Percentiles rank a stretch among this genome's conserved stretches.
phyloP scores from a whole-genome alignment of 768 basidiomycete genomes.

The Rossbeevera mucosa region DNA sequence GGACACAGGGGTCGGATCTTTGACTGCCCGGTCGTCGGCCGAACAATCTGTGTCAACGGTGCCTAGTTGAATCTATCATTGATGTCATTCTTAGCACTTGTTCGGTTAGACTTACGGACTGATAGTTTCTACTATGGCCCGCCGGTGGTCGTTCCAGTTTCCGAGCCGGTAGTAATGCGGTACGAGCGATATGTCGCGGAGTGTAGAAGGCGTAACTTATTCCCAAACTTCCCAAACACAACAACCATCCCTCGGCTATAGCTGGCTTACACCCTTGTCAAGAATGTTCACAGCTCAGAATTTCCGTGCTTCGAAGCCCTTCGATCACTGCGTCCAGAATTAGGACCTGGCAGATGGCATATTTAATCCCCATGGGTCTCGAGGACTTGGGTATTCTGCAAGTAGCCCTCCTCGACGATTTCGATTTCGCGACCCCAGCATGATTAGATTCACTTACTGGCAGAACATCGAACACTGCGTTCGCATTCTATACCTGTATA shows the following conservation, averaged over 20 bases:
- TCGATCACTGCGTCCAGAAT: conserved; percentile 7
- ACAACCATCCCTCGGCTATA: conserved; percentile 8
- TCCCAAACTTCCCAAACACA: conserved; percentile 1
- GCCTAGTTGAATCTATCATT: neutral
- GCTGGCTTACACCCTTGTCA: conserved; percentile 12
- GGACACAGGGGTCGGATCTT: neutral
- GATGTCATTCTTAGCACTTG: neutral
- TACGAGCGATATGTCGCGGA: conserved; percentile 3
- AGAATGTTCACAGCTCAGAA: neutral
- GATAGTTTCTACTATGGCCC: too few relatives aligned
- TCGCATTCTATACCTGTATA: conserved; percentile 22
- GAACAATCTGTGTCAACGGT: neutral
- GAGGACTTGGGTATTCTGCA: neutral
- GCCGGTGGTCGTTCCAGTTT: neutral
- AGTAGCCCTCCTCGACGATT: conserved; percentile 7
- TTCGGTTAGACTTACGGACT: neutral
- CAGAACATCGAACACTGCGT: conserved; percentile 7
- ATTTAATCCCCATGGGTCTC: conserved; percentile 16
- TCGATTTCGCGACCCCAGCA: conserved; percentile 21
- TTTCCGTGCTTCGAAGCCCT: neutral
- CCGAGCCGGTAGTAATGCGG: neutral
- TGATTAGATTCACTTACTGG: conserved; percentile 15
- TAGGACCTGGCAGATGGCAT: conserved; percentile 9
- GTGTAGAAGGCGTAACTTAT: neutral
- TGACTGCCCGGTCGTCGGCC: neutral